A percentile compares a stretch with the other conserved stretches of the same genome.
phyloP scores from a whole-genome alignment of 179 eudicot species.

The Drosera spatulata region DNA sequence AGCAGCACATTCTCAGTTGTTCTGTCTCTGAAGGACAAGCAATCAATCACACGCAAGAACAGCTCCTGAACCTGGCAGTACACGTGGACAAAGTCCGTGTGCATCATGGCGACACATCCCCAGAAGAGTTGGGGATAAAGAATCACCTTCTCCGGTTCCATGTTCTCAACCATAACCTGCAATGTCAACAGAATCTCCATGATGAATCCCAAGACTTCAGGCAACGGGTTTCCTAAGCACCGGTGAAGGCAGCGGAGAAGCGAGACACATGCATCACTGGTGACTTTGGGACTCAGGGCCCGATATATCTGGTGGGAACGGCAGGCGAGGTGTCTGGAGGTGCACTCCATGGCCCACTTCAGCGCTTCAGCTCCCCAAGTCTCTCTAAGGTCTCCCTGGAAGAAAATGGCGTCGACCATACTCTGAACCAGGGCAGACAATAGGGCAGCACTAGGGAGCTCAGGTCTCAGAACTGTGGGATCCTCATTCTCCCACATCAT shows the following conservation, averaged over 20 bases:
- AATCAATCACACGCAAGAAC: constrained; percentile 84
- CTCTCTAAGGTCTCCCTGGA: constrained; percentile 95
- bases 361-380: constrained; percentile 98
- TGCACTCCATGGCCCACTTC: constrained; percentile 99
- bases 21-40: constrained; percentile 80
- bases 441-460: constrained; percentile 94
- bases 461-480: constrained; percentile 68
- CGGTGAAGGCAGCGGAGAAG: constrained; percentile 92
- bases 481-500: constrained; percentile 99
- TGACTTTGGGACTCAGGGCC: constrained; percentile 81
- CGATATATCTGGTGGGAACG: constrained; percentile 98
- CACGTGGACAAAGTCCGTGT: constrained; percentile 92
- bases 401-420: constrained; percentile 98
- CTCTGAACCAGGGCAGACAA: constrained; percentile 94
- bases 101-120: constrained; percentile 99
- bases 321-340: constrained; percentile 94
- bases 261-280: constrained; percentile 87
- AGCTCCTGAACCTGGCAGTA: constrained; percentile 98
- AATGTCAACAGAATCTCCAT: constrained; percentile 90
- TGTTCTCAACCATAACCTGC: constrained; percentile 98
- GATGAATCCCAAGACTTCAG: constrained; percentile 78
- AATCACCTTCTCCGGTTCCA: constrained; percentile 98
- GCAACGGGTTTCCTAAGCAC: constrained; percentile 81
- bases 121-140: constrained; percentile 98
- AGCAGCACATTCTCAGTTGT: constrained; percentile 96